phyloP scores from a whole-genome alignment of 2,329 filamentous ascomycete genomes.

The Lojkania enalia region DNA sequence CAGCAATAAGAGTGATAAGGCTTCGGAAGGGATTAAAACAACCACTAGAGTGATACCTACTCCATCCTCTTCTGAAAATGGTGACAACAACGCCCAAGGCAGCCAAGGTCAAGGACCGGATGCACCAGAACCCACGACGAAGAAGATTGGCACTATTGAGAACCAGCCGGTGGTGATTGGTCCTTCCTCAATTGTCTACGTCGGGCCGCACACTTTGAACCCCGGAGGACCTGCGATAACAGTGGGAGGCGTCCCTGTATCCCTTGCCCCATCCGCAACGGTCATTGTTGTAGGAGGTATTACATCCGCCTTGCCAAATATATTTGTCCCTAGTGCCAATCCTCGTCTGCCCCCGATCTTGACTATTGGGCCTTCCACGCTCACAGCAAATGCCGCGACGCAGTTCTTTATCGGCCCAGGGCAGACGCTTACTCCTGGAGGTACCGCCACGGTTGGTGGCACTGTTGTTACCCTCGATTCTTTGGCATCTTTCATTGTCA shows the following conservation, averaged over 20 bases:
- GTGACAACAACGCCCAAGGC: conserved; percentile 1
- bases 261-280: conserved; percentile 33
- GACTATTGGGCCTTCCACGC: conserved; percentile 45
- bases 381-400: conserved; percentile 51
- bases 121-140: conserved; percentile 14
- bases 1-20: background rate
- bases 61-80: background rate
- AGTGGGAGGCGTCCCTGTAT: conserved; percentile 39
- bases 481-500: conserved; percentile 45
- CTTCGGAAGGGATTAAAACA: background rate
- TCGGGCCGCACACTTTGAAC: conserved; percentile 41
- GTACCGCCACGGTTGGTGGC: conserved; percentile 43
- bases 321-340: conserved; percentile 12
- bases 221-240: conserved; percentile 42
- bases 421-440: conserved; percentile 44
- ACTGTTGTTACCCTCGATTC: conserved; percentile 47
- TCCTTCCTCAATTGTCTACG: conserved; percentile 36
- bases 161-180: conserved; percentile 34
- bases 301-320: conserved; percentile 29
- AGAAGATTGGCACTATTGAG: conserved; percentile 32
- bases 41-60: background rate
- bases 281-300: conserved; percentile 32
- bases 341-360: conserved; percentile 36
- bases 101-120: conserved; percentile 1
- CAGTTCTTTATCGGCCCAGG: conserved; percentile 49